phyloP scores from a whole-genome alignment of 2,329 filamentous ascomycete genomes.

The Pseudogymnoascus sp. region DNA sequence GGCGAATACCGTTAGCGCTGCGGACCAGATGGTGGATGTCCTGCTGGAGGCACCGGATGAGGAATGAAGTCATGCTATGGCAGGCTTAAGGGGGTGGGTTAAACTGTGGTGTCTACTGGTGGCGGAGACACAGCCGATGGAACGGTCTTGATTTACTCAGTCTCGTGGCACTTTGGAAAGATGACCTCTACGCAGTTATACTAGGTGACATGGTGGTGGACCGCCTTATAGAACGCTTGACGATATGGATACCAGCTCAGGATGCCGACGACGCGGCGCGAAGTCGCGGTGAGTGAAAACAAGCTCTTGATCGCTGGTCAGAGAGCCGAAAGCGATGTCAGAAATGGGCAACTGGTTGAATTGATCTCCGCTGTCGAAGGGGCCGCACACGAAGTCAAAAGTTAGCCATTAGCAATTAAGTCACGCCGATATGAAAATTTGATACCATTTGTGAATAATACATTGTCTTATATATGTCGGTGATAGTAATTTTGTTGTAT shows the following conservation, averaged over 20 bases:
- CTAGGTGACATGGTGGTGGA: neutral
- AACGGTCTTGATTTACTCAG: slow-evolving; percentile 8
- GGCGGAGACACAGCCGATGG: too few species aligned
- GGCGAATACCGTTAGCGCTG: neutral
- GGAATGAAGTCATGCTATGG: slow-evolving; percentile 1
- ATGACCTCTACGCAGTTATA: slow-evolving; percentile 9
- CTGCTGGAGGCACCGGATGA: slow-evolving; percentile 9
- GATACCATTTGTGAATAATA: neutral
- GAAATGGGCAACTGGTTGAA: slow-evolving; percentile 14
- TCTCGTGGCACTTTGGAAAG: slow-evolving; percentile 1
- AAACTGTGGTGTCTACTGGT: neutral
- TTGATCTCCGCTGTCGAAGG: slow-evolving; percentile 12
- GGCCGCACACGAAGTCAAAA: slow-evolving; percentile 11
- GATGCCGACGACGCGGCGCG: neutral
- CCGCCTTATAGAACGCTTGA: neutral
- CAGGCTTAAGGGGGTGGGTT: neutral
- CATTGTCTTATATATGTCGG: neutral
- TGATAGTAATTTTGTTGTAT: neutral
- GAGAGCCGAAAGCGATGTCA: slow-evolving; percentile 12
- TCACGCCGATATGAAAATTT: neutral
- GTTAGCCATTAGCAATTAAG: neutral
- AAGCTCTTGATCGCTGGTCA: slow-evolving; percentile 24
- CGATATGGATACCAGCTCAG: neutral
- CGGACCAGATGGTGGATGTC: slow-evolving; percentile 8
- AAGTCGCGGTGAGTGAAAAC: neutral